Percentiles rank a stretch among this genome's conserved stretches.
phyloP scores from a whole-genome alignment of 805 yeast genomes.

The Wickerhamomyces alni region DNA sequence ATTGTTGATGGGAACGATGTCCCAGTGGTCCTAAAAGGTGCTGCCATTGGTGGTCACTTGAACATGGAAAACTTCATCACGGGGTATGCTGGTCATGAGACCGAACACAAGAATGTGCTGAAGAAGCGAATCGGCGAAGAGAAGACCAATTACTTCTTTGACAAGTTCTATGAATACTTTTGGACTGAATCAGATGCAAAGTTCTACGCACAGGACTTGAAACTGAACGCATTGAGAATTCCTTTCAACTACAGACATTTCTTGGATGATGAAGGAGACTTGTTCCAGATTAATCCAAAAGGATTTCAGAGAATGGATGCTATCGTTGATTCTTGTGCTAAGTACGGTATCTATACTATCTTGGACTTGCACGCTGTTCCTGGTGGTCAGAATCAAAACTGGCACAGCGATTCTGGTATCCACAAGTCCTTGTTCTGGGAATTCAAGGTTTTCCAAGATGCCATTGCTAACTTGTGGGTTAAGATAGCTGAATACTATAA shows the following conservation, averaged over 20 bases:
- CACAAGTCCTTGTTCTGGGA: slow-evolving; percentile 46
- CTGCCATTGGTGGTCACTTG: slow-evolving; percentile 45
- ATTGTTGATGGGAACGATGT: slow-evolving; percentile 37
- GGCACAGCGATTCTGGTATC: slow-evolving; percentile 44
- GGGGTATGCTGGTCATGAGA: slow-evolving; percentile 49
- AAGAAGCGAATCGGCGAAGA: slow-evolving; percentile 37
- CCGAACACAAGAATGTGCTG: slow-evolving; percentile 41
- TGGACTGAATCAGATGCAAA: slow-evolving; percentile 47
- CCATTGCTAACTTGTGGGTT: slow-evolving; percentile 38
- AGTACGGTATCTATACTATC: slow-evolving; percentile 41
- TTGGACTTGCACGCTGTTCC: slow-evolving; percentile 45
- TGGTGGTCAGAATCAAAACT: slow-evolving; percentile 51
- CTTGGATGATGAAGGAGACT: slow-evolving; percentile 36
- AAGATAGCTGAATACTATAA: slow-evolving; percentile 39
- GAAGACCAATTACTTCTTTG: slow-evolving; percentile 43
- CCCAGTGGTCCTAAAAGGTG: slow-evolving; percentile 39
- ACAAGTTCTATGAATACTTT: slow-evolving; percentile 46
- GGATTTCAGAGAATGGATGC: slow-evolving; percentile 41
- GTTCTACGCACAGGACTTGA: slow-evolving; percentile 33
- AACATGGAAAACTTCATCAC: slow-evolving; percentile 54
- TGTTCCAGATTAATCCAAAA: slow-evolving; percentile 34
- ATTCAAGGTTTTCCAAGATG: slow-evolving; percentile 42
- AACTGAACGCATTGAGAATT: slow-evolving; percentile 41
- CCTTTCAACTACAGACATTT: slow-evolving; percentile 50
- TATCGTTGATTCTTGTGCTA: slow-evolving; percentile 37